Evolutionary conservation across 768 basidiomycete species (phyloP), one percentile per base, ranked within the genome.

Genomic region (Infundibulicybe gibba): DNA sequence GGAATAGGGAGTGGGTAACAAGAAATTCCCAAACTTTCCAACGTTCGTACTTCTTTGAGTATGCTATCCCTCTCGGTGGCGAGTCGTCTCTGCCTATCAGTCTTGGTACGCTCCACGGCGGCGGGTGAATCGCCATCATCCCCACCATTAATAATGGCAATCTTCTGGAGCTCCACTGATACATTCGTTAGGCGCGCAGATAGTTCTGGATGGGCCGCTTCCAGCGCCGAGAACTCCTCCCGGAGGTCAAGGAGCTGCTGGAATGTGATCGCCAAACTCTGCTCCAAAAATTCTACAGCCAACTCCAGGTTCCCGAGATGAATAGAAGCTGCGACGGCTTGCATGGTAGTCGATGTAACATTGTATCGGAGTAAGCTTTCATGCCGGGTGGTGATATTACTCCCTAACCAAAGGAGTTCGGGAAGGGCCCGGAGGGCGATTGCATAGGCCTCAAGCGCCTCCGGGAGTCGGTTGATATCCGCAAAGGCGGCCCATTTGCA

Each of bases 11-110:
- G 44, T 40, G 0, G 58, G 41, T 21, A 44, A 45, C 41, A 71
- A 55, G 45, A 72, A 72, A 14, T 41, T 46, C 21, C 54, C 56
- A 52, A 71, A 69, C 0, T 61, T 67, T 60, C 55, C 11, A 64
- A 20, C 34, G 50, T 56, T 21, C 66, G 54, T 8, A 68, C 67
- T 38, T 66, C 54, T n/a, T 58, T 54, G 9, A 52, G 30, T 19
- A 55, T 9, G 15, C 43, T 38, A 15, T 50, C 45, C 37, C 51
- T 40, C 32, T 44, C 39, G 32, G 42, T 13, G 19, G 49, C 40
- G 32, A 15, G 15, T 30, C 15, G 5, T n/a, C 12, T 2, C 10
- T 38, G 45, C 21, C 15, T 31, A 14, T 30, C 19, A 20, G 3
- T 34, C 41, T 15, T 15, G 13, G 15, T 16, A 8, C 30, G 10